Base-by-base conservation (phyloP, 768 basidiomycete species). In the Suillus subalutaceus region DNA sequence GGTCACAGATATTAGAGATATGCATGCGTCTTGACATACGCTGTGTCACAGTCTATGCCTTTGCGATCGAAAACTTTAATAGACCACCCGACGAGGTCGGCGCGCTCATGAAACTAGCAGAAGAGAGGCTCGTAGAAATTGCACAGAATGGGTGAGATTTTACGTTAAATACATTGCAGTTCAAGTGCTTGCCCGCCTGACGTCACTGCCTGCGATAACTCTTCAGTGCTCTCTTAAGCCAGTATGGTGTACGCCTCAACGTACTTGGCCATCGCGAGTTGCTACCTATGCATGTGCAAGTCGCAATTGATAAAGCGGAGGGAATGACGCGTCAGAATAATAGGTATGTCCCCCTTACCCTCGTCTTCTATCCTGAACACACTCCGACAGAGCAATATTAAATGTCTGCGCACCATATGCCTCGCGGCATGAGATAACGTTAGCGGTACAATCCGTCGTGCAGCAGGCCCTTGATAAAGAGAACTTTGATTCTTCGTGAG, bases 61-160 rank as follows among this genome's bases (percentile, higher is more conserved):
- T 99, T 78, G 87, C 96, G 1, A 95, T 99, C 67, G 97, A 99
- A 72, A 99, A 99, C 79, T 99, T 99, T 80, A 93, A 93, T 67
- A 86, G 97, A 26, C 85, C 91, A 1, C 81, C 86, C 63, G 90
- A 90, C 5, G 97, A 99, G 75, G 94, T 99, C 2, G 87, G 91
- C 32, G 88, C 88, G 2, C 83, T 99, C 70, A 95, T 99, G 94
- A 76, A 80, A n/a, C 77, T 99, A 58, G 91, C 92, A 0, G 89
- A 93, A 74, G 83, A 84, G 18, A 89, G 90, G 68, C 82, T 99
- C 37, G 73, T 89, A 43, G 93, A 97, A 75, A 81, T 99, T 20
- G 91, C 89, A 62, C 72, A 84, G 66, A 85, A 93, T 70, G 96
- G 94, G 97, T 97, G 72, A 63, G 89, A 79, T 5, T 9, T 60